These are phyloP conservation scores for Metschnikowia orientalis DNA, from an alignment of 805 yeast species.

Conservation along the genomic window DNA sequence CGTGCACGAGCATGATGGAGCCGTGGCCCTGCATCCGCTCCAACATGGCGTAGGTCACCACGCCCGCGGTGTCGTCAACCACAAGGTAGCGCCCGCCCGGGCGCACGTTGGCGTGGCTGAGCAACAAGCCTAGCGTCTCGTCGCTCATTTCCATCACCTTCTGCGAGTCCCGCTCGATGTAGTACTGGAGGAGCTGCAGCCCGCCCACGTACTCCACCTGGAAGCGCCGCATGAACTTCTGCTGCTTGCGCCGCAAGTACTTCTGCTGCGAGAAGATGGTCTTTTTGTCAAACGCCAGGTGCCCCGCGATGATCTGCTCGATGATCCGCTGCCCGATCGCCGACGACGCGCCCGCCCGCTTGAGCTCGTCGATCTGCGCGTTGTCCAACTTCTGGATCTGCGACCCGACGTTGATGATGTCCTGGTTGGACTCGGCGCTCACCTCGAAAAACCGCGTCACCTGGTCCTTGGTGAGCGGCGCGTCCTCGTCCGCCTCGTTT, in stretches of 20 bases:
- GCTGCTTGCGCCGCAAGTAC: constrained; percentile 85
- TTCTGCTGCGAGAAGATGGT: constrained; percentile 89
- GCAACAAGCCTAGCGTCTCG: constrained; percentile 73
- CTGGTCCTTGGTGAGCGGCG: constrained; percentile 35
- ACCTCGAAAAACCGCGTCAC: constrained; percentile 35
- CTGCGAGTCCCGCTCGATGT: constrained; percentile 70
- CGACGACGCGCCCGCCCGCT: constrained; percentile 59
- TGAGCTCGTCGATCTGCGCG: constrained; percentile 82
- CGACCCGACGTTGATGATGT: constrained; percentile 63
- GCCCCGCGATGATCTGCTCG: constrained; percentile 75
- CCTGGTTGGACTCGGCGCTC: constrained; percentile 59
- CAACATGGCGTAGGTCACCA: constrained; percentile 76
- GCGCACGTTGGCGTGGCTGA: constrained; percentile 75
- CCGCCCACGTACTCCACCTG: constrained; percentile 73
- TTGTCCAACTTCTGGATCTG: constrained; percentile 67
- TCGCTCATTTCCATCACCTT: constrained; percentile 76
- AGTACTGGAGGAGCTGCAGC: constrained; percentile 66
- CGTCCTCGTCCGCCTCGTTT: constrained; percentile 29
- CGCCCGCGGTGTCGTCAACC: constrained; percentile 92
- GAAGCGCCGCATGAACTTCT: constrained; percentile 82
- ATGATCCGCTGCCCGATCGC: constrained; percentile 73
- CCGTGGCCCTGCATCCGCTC: constrained; percentile 87
- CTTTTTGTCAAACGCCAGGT: constrained; percentile 82
- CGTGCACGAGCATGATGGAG: constrained; percentile 70
- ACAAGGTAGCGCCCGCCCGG: constrained; percentile 89